phyloP scores from a whole-genome alignment of 1,284 basidiomycete species.

The Coniferiporia sulphurascens region DNA sequence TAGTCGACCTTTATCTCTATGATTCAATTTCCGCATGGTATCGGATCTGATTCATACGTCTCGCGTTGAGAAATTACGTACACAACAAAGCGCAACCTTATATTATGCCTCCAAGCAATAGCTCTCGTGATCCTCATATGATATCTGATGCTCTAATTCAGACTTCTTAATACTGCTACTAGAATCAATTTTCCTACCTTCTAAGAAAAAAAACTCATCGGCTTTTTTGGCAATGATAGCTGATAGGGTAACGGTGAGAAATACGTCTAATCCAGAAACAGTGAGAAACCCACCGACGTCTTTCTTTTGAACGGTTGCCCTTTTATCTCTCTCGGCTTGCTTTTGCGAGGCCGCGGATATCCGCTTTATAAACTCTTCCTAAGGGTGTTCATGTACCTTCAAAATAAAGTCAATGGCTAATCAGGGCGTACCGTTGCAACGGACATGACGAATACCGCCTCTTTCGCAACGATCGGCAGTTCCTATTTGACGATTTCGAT shows the following conservation, averaged over 20 bases:
- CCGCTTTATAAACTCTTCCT: conserved; percentile 69
- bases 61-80: too few relatives aligned
- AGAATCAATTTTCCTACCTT: conserved; percentile 35
- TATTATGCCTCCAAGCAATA: too few relatives aligned
- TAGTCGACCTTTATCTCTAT: too few relatives aligned
- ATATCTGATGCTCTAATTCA: too few relatives aligned
- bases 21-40: too few relatives aligned
- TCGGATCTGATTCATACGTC: too few relatives aligned
- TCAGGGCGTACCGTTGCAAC: conserved; percentile 46
- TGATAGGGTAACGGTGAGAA: conserved; percentile 24
- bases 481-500: conserved; percentile 51
- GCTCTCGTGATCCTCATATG: too few relatives aligned
- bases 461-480: conserved; percentile 64
- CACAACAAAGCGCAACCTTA: too few relatives aligned
- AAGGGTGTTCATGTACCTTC: background rate
- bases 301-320: conserved; percentile 56
- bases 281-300: background rate
- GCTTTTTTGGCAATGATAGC: conserved; percentile 57
- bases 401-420: background rate
- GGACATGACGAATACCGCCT: conserved; percentile 69
- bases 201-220: conserved; percentile 72
- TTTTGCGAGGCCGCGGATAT: conserved; percentile 55
- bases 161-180: background rate
- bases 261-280: background rate
- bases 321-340: conserved; percentile 56